These are phyloP conservation scores for Aureobasidium sp. DNA, from an alignment of 2,329 filamentous ascomycete species.

Conservation along the genomic window DNA sequence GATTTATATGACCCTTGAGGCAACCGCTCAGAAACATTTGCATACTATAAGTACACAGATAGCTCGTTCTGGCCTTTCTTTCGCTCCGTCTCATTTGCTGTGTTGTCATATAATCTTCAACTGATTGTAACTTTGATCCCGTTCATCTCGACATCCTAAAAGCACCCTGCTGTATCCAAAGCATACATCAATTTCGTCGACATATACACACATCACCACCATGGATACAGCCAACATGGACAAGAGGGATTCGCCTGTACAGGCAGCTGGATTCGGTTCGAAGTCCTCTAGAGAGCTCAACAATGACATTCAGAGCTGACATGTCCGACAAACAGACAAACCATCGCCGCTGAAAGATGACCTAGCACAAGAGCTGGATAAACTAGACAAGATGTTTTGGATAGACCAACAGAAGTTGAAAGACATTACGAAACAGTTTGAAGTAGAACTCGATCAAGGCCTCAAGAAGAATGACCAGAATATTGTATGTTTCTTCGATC, in stretches of 20 bases:
- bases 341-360: conserved; percentile 28
- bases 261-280: background rate
- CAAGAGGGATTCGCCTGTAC: background rate
- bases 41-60: background rate
- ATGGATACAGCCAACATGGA: background rate
- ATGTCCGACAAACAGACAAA: background rate
- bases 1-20: background rate
- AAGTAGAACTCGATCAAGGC: conserved; percentile 75
- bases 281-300: background rate
- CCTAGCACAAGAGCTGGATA: conserved; percentile 62
- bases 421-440: conserved; percentile 75
- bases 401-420: conserved; percentile 71
- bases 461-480: conserved; percentile 75
- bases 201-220: background rate
- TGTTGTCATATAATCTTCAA: too few species aligned
- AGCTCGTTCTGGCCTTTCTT: background rate
- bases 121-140: background rate
- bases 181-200: background rate
- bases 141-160: too few species aligned
- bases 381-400: conserved; percentile 71
- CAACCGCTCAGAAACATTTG: background rate
- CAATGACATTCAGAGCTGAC: background rate
- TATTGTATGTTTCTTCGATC: conserved; percentile 56
- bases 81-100: too few species aligned
- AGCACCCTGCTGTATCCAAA: background rate